These are phyloP conservation scores for Leccinum cinnamomeum DNA, from an alignment of 1,284 basidiomycete species.

Conservation along the genomic window DNA sequence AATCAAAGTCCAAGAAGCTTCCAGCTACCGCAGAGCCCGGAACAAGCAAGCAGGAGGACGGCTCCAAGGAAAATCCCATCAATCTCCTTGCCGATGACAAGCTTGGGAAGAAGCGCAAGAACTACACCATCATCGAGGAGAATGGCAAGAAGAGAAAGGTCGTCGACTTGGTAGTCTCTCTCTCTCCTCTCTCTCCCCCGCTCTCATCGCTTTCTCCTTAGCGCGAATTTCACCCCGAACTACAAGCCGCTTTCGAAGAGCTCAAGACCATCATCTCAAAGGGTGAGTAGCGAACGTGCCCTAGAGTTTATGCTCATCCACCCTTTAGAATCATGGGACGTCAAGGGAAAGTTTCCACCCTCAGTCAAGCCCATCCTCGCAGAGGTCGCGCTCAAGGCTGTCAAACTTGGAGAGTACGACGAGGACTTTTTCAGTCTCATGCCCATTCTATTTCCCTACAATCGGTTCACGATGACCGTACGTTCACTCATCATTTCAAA, in stretches of 20 bases:
- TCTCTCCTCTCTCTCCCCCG: background rate
- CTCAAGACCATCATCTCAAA: constrained; percentile 62
- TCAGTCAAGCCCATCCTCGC: constrained; percentile 73
- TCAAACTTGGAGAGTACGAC: constrained; percentile 84
- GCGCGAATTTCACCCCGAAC: constrained; percentile 66
- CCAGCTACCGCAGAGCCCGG: constrained; percentile 14
- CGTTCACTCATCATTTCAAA: constrained; percentile 23
- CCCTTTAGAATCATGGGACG: constrained; percentile 59
- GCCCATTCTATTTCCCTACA: constrained; percentile 88
- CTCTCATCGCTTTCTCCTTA: constrained; percentile 9
- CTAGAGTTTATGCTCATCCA: background rate
- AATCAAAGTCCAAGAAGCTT: constrained; percentile 63
- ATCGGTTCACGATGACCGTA: constrained; percentile 86
- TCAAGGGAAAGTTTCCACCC: constrained; percentile 88
- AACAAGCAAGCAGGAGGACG: constrained; percentile 37
- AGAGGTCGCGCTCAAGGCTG: constrained; percentile 74
- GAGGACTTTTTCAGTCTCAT: constrained; percentile 90
- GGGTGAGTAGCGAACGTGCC: constrained; percentile 38
- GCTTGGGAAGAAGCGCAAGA: constrained; percentile 49
- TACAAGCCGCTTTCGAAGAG: constrained; percentile 62
- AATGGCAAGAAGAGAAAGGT: constrained; percentile 68
- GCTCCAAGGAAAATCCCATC: constrained; percentile 58
- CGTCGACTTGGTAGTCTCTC: constrained; percentile 55
- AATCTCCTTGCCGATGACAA: constrained; percentile 36
- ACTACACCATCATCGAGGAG: constrained; percentile 48